Evolutionary conservation across 495 filamentous ascomycete genomes (phyloP).

Genomic region (Hypoxylon rickii): DNA sequence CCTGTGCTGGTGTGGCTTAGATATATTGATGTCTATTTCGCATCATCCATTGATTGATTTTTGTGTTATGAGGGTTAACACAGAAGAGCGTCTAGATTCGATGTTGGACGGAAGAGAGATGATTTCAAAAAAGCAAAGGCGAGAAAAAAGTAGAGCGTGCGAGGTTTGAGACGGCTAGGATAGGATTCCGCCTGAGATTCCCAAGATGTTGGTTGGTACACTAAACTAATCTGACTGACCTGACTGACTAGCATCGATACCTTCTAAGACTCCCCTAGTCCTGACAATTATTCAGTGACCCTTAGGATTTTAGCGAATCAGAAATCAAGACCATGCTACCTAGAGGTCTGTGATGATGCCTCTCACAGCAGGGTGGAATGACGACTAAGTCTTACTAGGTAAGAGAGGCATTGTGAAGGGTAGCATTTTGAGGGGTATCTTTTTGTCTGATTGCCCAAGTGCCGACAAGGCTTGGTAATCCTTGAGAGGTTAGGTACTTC

Average conservation of each 20-base stretch:
- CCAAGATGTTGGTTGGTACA: constrained; percentile 1
- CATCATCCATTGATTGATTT: not conserved
- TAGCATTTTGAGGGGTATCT: constrained; percentile 24
- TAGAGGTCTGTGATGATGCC: constrained; percentile 19
- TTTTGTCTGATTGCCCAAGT: constrained; percentile 13
- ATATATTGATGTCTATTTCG: not conserved
- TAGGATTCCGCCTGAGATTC: constrained; percentile 13
- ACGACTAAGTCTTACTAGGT: no score
- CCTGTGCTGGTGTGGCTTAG: no score
- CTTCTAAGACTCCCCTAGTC: constrained; percentile 12
- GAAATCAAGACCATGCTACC: constrained; percentile 6
- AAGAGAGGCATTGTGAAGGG: constrained; percentile 14
- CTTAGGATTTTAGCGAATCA: constrained; percentile 20
- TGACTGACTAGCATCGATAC: constrained; percentile 14
- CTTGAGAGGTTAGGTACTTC: constrained; percentile 11
- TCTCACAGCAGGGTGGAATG: no score
- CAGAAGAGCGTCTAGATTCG: no score
- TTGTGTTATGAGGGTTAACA: no score
- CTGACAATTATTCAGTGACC: constrained; percentile 25
- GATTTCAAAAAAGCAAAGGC: constrained; percentile 3
- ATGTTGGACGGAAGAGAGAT: no score
- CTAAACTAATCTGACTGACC: no score
- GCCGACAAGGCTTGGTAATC: constrained; percentile 12
- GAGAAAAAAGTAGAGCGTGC: no score
- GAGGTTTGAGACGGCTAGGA: constrained; percentile 15